A percentile compares a stretch with the other conserved stretches of the same genome.
Evolutionary conservation across 441 rosid genomes (phyloP).

Genomic region (Lepidium campestre): DNA sequence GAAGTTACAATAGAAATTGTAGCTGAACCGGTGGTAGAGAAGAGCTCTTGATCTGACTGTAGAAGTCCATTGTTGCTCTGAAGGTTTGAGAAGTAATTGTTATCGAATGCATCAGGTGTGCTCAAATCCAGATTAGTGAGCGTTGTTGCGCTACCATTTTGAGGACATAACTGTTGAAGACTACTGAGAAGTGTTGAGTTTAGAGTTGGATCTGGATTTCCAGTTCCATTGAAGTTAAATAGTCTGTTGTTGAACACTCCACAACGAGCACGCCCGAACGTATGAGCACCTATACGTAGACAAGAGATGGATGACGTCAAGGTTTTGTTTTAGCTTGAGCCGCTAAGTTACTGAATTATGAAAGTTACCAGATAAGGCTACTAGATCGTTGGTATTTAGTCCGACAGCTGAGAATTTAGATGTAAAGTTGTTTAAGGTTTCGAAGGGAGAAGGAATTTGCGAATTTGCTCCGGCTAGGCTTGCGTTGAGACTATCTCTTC

Average conservation of each 20-base stretch:
- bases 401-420: constrained; percentile 42
- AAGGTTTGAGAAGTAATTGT: constrained; percentile 52
- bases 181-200: constrained; percentile 34
- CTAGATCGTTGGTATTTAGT: constrained; percentile 49
- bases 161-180: constrained; percentile 49
- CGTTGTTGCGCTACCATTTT: constrained; percentile 24
- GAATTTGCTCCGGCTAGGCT: constrained; percentile 32
- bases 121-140: constrained; percentile 41
- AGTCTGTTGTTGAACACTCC: constrained; percentile 42
- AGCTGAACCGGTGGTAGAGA: constrained; percentile 31
- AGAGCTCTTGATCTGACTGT: constrained; percentile 41
- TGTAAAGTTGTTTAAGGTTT: constrained; percentile 24
- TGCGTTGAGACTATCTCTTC: constrained; percentile 51
- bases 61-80: constrained; percentile 55
- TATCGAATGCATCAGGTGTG: constrained; percentile 54
- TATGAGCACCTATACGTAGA: constrained; percentile 46
- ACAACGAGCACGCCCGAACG: constrained; percentile 61
- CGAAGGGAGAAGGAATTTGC: constrained; percentile 40
- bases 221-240: constrained; percentile 38
- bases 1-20: constrained; percentile 28
- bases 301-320: neutral
- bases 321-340: neutral
- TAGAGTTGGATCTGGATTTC: constrained; percentile 38
- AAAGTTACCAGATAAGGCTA: constrained; percentile 52
- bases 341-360: neutral